Evolutionary conservation across 345 rosid genomes (phyloP).

Genomic region (Salix dunnii): DNA sequence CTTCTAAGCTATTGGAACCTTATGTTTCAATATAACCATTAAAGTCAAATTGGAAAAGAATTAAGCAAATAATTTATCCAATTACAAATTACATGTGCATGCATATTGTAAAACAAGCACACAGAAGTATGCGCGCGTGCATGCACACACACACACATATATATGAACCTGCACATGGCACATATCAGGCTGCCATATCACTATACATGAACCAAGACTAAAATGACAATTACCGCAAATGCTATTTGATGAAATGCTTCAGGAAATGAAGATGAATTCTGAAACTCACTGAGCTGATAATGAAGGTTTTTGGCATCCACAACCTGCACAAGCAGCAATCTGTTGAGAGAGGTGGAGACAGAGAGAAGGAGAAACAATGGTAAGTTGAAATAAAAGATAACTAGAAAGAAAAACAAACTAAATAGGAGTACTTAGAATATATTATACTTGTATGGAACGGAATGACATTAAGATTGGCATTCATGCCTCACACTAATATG

Average conservation of each 20-base stretch:
- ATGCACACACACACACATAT: not conserved
- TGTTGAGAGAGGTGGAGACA: not conserved
- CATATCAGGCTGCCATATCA: too few relatives aligned
- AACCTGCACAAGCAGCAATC: constrained; percentile 50
- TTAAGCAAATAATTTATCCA: not conserved
- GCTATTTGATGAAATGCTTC: constrained; percentile 91
- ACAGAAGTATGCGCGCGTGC: too few relatives aligned
- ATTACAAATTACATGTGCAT: not conserved
- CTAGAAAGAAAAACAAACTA: constrained; percentile 6
- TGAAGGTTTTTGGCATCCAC: constrained; percentile 93
- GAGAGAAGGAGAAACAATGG: not conserved
- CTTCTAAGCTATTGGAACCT: constrained; percentile 9
- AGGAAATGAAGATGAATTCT: constrained; percentile 65
- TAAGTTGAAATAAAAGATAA: not conserved
- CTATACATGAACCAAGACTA: not conserved
- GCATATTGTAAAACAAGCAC: not conserved
- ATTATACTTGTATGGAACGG: not conserved
- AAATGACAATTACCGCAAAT: constrained; percentile 61
- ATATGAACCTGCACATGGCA: too few relatives aligned
- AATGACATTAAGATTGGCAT: not conserved
- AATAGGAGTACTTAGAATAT: not conserved
- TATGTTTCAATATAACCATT: not conserved
- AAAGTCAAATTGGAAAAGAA: not conserved
- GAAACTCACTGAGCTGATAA: constrained; percentile 58
- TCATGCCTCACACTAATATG: not conserved